phyloP scores from a whole-genome alignment of 305 asterid genomes.

The Fraxinus xanthoxyloides region DNA sequence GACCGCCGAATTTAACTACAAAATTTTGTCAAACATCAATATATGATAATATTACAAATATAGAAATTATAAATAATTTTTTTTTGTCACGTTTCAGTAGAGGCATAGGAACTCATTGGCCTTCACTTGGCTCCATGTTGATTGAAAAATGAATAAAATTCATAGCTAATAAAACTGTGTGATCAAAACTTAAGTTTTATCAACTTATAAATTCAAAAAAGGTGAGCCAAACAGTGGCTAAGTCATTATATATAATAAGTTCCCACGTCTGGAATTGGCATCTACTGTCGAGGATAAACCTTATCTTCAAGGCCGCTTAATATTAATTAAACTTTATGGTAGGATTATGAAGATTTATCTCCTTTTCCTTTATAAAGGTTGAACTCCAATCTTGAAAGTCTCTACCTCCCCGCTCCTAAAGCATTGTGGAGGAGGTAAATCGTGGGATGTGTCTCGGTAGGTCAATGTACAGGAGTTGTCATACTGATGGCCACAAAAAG shows the following conservation, averaged over 20 bases:
- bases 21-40: too few species aligned
- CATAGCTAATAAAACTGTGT: not conserved
- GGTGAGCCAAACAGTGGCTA: not conserved
- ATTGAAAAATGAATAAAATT: not conserved
- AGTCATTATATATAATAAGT: too few species aligned
- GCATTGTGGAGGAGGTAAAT: too few species aligned
- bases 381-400: too few species aligned
- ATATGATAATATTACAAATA: not conserved
- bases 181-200: not conserved
- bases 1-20: not conserved
- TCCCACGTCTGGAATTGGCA: not conserved
- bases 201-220: not conserved
- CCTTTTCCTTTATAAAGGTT: not conserved
- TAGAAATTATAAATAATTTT: too few species aligned
- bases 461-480: too few species aligned
- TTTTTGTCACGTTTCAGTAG: too few species aligned
- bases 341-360: not conserved
- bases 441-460: too few species aligned
- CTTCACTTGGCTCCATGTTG: not conserved
- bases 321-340: not conserved
- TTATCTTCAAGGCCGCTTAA: not conserved
- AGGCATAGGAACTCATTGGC: not conserved
- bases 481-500: too few species aligned
- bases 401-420: too few species aligned
- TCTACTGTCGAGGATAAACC: not conserved